phyloP scores from a whole-genome alignment of 345 rosid species.

The Gynandropsis gynandra region DNA sequence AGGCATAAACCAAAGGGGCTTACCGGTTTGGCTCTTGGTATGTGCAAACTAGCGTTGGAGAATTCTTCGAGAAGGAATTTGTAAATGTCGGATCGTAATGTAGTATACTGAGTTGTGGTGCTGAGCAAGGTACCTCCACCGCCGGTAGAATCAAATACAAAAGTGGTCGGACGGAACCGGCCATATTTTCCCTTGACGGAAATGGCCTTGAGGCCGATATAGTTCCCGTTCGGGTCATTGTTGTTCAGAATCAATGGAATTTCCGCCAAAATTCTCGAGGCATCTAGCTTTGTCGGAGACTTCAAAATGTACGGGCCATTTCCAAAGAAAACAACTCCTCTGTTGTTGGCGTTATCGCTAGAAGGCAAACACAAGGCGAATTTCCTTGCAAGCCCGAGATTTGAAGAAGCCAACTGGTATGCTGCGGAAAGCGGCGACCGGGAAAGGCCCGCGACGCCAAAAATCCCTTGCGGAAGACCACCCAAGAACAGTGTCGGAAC shows the following conservation, averaged over 20 bases:
- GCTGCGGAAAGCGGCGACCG: conserved; percentile 21
- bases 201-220: conserved; percentile 25
- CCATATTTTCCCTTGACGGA: conserved; percentile 11
- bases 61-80: conserved; percentile 23
- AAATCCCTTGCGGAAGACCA: conserved; percentile 25
- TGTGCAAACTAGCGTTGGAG: conserved; percentile 18
- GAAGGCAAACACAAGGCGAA: conserved; percentile 37
- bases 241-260: conserved; percentile 20
- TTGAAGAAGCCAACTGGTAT: conserved; percentile 19
- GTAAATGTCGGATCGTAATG: conserved; percentile 25
- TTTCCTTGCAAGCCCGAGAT: conserved; percentile 17
- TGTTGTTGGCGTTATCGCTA: conserved; percentile 13
- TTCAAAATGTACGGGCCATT: conserved; percentile 28
- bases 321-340: conserved; percentile 30
- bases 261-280: conserved; percentile 24
- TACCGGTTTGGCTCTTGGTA: conserved; percentile 27
- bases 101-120: conserved; percentile 27
- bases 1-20: conserved; percentile 32
- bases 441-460: conserved; percentile 30
- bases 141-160: conserved; percentile 21
- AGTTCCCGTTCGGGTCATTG: conserved; percentile 23
- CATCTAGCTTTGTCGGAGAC: conserved; percentile 17
- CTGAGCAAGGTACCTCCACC: conserved; percentile 34
- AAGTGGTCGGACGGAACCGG: conserved; percentile 12
- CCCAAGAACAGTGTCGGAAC: conserved; percentile 21